Percentiles rank a stretch among this genome's conserved stretches.
Conservation (phyloP, 2,329 filamentous ascomycete genomes). For the Immersiporthe knoxdaviesiana region DNA sequence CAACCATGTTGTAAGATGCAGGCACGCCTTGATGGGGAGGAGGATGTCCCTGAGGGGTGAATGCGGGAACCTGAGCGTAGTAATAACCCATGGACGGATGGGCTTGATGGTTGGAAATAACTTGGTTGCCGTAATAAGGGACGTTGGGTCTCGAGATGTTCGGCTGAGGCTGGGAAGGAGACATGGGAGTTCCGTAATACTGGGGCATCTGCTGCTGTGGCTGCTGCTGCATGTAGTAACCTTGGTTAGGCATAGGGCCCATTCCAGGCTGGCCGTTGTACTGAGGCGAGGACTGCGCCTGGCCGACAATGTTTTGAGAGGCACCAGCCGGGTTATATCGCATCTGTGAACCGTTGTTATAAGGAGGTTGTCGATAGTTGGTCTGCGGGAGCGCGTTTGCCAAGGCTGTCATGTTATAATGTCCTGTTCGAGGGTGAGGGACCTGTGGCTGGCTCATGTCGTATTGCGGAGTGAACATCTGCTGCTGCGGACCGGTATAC, state of each 20-base stretch:
- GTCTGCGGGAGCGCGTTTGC: slow-evolving; percentile 47
- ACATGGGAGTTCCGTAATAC: slow-evolving; percentile 48
- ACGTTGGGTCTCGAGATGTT: slow-evolving; percentile 44
- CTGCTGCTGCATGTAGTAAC: slow-evolving; percentile 50
- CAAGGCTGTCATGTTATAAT: slow-evolving; percentile 54
- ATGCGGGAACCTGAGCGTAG: slow-evolving; percentile 47
- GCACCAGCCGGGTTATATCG: slow-evolving; percentile 38
- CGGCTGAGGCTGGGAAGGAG: slow-evolving; percentile 42
- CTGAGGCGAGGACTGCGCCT: slow-evolving; percentile 41
- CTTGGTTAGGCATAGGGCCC: slow-evolving; percentile 43
- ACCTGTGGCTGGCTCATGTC: slow-evolving; percentile 45
- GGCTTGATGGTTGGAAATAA: slow-evolving; percentile 46
- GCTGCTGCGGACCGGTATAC: slow-evolving; percentile 42
- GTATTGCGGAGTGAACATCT: slow-evolving; percentile 47
- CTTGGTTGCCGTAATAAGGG: slow-evolving; percentile 49
- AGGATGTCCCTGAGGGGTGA: slow-evolving; percentile 38
- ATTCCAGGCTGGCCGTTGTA: slow-evolving; percentile 45
- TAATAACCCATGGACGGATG: slow-evolving; percentile 46
- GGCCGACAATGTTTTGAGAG: slow-evolving; percentile 44
- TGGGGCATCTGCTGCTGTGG: slow-evolving; percentile 48
- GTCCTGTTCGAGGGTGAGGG: slow-evolving; percentile 36
- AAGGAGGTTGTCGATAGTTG: slow-evolving; percentile 45
- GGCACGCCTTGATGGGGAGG: slow-evolving; percentile 40
- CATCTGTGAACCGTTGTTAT: slow-evolving; percentile 41
- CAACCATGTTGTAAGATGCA: slow-evolving; percentile 43